Evolutionary conservation across 805 yeast genomes (phyloP).

Genomic region (Phaffomyces thermotolerans): DNA sequence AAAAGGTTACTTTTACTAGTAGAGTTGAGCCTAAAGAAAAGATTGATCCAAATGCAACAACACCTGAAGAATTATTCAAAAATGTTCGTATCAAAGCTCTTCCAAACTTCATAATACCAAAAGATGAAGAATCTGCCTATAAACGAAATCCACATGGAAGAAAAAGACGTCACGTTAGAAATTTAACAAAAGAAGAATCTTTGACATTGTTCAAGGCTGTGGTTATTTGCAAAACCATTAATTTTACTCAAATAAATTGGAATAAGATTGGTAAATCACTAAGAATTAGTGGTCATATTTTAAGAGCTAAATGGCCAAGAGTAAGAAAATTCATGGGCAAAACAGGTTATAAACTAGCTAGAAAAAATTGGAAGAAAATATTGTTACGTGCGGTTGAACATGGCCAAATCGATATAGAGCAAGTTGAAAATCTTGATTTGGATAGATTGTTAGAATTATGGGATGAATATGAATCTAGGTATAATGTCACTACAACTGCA

Average conservation of each 20-base stretch:
- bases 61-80: conserved; percentile 5
- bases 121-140: neutral
- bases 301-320: conserved; percentile 64
- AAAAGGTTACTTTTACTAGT: conserved; percentile 3
- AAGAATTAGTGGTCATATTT: conserved; percentile 33
- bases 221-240: conserved; percentile 58
- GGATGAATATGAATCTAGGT: conserved; percentile 42
- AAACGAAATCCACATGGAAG: neutral
- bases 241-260: conserved; percentile 58
- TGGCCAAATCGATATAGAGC: conserved; percentile 42
- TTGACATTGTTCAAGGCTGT: conserved; percentile 48
- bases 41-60: conserved; percentile 2
- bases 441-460: conserved; percentile 53
- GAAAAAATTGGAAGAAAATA: conserved; percentile 58
- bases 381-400: conserved; percentile 51
- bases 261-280: conserved; percentile 46
- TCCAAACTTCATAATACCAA: conserved; percentile 1
- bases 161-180: conserved; percentile 15
- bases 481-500: neutral
- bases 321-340: conserved; percentile 55
- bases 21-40: conserved; percentile 3
- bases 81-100: conserved; percentile 6
- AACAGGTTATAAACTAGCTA: conserved; percentile 46
- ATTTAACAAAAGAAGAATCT: conserved; percentile 15
- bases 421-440: conserved; percentile 45